A percentile compares a stretch with the other conserved stretches of the same genome.
Conservation (phyloP, 78 protist species). For the Dictyostelium capitatum region DNA sequence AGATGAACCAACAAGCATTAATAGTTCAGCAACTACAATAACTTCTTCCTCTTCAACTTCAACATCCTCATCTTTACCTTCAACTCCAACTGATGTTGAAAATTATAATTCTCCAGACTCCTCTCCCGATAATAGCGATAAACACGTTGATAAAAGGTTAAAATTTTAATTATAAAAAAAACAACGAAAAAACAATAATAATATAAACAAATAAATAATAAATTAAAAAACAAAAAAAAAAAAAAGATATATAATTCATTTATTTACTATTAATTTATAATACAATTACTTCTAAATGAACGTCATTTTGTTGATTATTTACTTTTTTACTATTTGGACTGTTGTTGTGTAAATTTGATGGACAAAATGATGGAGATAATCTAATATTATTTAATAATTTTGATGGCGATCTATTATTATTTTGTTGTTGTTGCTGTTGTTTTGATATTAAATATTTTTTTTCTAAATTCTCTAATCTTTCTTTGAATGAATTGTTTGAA, state of each 20-base stretch:
- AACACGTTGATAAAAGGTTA: too few species aligned
- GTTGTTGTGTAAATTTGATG: background rate
- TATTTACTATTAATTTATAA: background rate
- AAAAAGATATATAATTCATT: background rate
- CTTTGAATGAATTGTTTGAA: conserved; percentile 22
- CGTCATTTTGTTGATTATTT: background rate
- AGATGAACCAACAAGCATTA: background rate
- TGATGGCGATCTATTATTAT: background rate
- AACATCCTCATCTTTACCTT: background rate
- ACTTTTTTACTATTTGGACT: background rate
- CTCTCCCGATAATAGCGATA: background rate
- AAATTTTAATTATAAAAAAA: too few species aligned
- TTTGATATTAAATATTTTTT: background rate
- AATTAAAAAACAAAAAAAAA: background rate
- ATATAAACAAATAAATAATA: too few species aligned
- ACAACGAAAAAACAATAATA: too few species aligned
- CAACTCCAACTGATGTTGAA: background rate
- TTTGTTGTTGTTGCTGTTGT: background rate
- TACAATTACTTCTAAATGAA: conserved; percentile 17
- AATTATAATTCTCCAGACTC: background rate
- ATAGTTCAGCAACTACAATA: background rate
- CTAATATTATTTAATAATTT: conserved; percentile 14
- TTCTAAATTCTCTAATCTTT: conserved; percentile 28
- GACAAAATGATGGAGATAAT: background rate
- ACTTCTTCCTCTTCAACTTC: background rate